These are phyloP conservation scores for Hysterium pulicare DNA, from an alignment of 2,329 filamentous ascomycete species.

Conservation along the genomic window DNA sequence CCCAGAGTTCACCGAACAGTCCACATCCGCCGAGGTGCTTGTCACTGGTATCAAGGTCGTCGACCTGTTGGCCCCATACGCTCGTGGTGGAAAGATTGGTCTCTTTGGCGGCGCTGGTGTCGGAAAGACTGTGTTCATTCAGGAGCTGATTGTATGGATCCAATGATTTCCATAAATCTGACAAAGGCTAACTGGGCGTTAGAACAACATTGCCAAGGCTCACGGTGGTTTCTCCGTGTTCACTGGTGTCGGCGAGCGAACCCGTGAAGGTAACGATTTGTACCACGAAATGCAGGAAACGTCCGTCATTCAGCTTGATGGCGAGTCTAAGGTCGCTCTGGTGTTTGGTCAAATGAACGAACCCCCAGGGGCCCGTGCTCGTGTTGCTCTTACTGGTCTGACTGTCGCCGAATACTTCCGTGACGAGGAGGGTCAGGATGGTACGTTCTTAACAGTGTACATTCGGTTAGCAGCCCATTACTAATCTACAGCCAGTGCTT, in stretches of 20 bases:
- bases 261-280: slow-evolving; percentile 99
- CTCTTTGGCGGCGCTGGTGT: slow-evolving; percentile 99
- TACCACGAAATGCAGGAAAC: slow-evolving; percentile 99
- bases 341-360: slow-evolving; percentile 99
- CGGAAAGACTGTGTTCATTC: slow-evolving; percentile 99
- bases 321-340: slow-evolving; percentile 98
- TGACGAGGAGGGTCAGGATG: slow-evolving; percentile 80
- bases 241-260: slow-evolving; percentile 99
- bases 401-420: slow-evolving; percentile 83
- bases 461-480: background rate
- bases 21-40: slow-evolving; percentile 91
- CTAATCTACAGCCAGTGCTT: slow-evolving; percentile 61
- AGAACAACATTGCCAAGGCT: slow-evolving; percentile 99
- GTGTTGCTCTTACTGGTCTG: slow-evolving; percentile 91
- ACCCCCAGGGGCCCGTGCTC: slow-evolving; percentile 97
- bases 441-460: slow-evolving; percentile 45
- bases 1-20: slow-evolving; percentile 90
- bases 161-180: background rate
- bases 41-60: slow-evolving; percentile 99
- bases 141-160: slow-evolving; percentile 83
- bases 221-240: slow-evolving; percentile 99
- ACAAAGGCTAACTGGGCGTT: slow-evolving; percentile 22
- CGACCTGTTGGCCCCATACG: slow-evolving; percentile 96
- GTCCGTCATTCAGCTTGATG: slow-evolving; percentile 97
- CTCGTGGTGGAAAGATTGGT: slow-evolving; percentile 99